Percentiles rank a stretch among this genome's conserved stretches.
These are phyloP conservation scores for Mrakia gelida DNA, from an alignment of 768 basidiomycete genomes.

Conservation along the genomic window DNA sequence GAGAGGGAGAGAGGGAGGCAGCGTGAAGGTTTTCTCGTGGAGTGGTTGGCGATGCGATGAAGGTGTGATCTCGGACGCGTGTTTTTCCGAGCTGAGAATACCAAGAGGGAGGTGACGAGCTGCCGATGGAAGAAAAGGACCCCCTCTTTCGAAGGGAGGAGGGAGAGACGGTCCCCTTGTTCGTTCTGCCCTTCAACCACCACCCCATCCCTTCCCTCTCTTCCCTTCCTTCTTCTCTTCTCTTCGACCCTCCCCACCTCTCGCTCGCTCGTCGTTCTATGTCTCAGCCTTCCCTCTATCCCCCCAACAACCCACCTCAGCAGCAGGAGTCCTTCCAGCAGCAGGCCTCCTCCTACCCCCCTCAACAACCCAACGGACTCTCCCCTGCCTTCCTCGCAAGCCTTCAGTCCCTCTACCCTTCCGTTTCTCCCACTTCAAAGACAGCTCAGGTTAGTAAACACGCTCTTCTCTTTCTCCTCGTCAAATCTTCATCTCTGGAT, in stretches of 20 bases:
- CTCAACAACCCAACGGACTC: not conserved
- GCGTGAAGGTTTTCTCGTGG: no score
- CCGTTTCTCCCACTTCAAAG: constrained; percentile 3
- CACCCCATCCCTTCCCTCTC: no score
- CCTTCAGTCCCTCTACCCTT: not conserved
- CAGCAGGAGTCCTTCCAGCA: not conserved
- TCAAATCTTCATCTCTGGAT: constrained; percentile 1
- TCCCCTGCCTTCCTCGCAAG: not conserved
- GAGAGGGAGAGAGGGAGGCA: no score
- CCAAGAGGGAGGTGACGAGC: no score
- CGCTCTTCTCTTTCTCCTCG: not conserved
- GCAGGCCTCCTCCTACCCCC: not conserved
- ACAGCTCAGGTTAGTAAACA: constrained; percentile 1
- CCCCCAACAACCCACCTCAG: not conserved
- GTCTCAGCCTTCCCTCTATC: not conserved
- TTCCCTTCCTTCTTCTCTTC: no score
- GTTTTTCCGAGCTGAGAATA: no score
- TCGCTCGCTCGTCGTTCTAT: not conserved
- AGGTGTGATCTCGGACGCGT: no score
- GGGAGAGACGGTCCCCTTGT: no score
- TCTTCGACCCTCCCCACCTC: not conserved
- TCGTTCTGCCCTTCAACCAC: no score
- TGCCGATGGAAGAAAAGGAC: no score
- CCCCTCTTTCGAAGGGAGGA: no score
- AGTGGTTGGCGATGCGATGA: no score